Conservation (phyloP, 768 basidiomycete genomes). For the Phylloporus sp. region DNA sequence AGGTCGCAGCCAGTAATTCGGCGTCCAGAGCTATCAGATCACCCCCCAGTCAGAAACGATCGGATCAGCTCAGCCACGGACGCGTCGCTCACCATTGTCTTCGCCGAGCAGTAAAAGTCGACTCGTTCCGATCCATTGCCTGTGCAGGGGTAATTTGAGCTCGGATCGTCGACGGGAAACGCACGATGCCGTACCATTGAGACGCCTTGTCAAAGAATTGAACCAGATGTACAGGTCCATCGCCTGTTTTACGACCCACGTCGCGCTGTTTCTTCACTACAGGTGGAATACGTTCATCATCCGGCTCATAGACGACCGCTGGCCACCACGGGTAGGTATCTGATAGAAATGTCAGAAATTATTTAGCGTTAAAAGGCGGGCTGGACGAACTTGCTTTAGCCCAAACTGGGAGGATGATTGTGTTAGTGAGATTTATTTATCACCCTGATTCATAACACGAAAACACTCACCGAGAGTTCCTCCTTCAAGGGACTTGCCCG, state of each 20-base stretch:
- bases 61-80: background rate
- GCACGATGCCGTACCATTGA: conserved; percentile 49
- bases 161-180: background rate
- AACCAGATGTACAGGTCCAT: conserved; percentile 55
- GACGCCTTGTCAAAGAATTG: conserved; percentile 69
- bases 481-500: conserved; percentile 38
- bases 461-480: conserved; percentile 60
- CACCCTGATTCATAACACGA: background rate
- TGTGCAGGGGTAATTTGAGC: conserved; percentile 24
- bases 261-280: conserved; percentile 27
- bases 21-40: conserved; percentile 61
- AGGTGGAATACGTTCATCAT: conserved; percentile 52
- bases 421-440: background rate
- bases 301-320: conserved; percentile 65
- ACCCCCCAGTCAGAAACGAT: background rate
- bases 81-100: conserved; percentile 50
- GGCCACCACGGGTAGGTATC: conserved; percentile 87
- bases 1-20: conserved; percentile 50
- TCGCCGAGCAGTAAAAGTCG: conserved; percentile 67
- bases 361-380: background rate
- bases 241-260: conserved; percentile 33
- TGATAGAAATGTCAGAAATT: conserved; percentile 27
- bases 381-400: conserved; percentile 60
- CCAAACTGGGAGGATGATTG: conserved; percentile 56
- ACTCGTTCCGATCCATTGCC: conserved; percentile 58